Percentiles rank a stretch among this genome's conserved stretches.
Conservation (phyloP, 2,329 filamentous ascomycete genomes). For the Epichloe amarillans region DNA sequence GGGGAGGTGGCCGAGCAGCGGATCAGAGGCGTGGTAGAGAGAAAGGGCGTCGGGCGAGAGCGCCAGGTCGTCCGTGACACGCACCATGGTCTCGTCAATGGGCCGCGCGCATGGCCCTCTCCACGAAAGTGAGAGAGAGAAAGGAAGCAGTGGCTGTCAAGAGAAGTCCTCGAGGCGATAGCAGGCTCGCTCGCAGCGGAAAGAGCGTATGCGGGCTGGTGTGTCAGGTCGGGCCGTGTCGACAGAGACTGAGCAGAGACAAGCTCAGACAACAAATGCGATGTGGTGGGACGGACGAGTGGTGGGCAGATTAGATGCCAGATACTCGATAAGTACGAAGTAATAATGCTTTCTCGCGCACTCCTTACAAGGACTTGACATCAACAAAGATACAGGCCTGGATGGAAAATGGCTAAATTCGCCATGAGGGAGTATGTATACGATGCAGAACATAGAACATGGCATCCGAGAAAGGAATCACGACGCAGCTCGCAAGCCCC, state of each 20-base stretch:
- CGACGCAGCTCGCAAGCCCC: no score
- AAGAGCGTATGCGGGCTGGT: neutral
- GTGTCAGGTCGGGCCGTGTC: neutral
- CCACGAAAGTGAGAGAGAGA: neutral
- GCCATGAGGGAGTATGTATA: no score
- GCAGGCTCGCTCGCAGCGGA: neutral
- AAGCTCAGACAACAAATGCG: slow-evolving; percentile 2
- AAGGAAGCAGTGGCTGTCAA: neutral
- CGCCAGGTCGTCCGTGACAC: slow-evolving; percentile 63
- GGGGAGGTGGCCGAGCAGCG: slow-evolving; percentile 65
- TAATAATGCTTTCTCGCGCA: no score
- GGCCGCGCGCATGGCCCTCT: slow-evolving; percentile 12
- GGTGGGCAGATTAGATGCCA: neutral
- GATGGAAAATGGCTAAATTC: no score
- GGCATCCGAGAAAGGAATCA: no score
- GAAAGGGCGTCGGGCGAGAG: slow-evolving; percentile 70
- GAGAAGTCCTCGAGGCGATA: neutral
- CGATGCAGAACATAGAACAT: no score
- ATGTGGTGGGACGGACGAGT: slow-evolving; percentile 1
- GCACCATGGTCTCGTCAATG: slow-evolving; percentile 54
- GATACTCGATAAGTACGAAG: no score
- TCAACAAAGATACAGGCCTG: no score
- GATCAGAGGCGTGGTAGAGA: slow-evolving; percentile 82
- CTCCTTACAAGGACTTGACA: no score
- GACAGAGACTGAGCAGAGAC: neutral